Evolutionary conservation across 2,329 filamentous ascomycete genomes (phyloP).

Genomic region (Fusarium goolgardi): DNA sequence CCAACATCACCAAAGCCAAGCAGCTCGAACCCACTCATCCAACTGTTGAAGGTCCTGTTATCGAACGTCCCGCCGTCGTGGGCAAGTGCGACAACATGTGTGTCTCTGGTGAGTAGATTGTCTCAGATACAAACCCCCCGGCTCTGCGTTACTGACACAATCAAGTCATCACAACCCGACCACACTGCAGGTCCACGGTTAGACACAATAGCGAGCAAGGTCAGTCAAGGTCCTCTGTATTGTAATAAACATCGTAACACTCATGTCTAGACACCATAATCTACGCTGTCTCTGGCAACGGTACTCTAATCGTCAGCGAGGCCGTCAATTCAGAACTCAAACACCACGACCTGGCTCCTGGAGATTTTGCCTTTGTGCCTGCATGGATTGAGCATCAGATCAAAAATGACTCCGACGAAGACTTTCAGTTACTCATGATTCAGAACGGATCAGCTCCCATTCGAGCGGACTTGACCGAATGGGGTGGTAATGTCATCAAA

Average conservation of each 20-base stretch:
- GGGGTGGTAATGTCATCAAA: conserved; percentile 64
- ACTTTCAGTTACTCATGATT: conserved; percentile 74
- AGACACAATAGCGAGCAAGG: conserved; percentile 78
- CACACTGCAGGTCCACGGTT: conserved; percentile 69
- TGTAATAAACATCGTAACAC: background rate
- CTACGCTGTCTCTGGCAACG: conserved; percentile 71
- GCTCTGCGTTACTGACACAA: background rate
- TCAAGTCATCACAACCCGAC: conserved; percentile 71
- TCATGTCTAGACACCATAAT: conserved; percentile 70
- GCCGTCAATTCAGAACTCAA: conserved; percentile 63
- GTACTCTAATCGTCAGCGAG: conserved; percentile 69
- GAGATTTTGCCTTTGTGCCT: conserved; percentile 78
- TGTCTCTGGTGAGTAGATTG: conserved; percentile 65
- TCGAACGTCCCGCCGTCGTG: conserved; percentile 67
- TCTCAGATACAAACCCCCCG: background rate
- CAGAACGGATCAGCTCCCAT: conserved; percentile 70
- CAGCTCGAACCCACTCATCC: conserved; percentile 57
- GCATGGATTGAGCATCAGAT: conserved; percentile 78
- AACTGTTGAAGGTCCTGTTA: conserved; percentile 49
- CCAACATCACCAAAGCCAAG: conserved; percentile 65
- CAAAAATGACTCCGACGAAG: conserved; percentile 70
- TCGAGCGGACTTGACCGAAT: conserved; percentile 71
- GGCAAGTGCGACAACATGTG: conserved; percentile 74
- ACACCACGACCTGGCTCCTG: conserved; percentile 67
- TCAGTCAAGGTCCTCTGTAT: conserved; percentile 47